These are phyloP conservation scores for Aureobasidium pullulans DNA, from an alignment of 2,329 filamentous ascomycete species.

Conservation along the genomic window DNA sequence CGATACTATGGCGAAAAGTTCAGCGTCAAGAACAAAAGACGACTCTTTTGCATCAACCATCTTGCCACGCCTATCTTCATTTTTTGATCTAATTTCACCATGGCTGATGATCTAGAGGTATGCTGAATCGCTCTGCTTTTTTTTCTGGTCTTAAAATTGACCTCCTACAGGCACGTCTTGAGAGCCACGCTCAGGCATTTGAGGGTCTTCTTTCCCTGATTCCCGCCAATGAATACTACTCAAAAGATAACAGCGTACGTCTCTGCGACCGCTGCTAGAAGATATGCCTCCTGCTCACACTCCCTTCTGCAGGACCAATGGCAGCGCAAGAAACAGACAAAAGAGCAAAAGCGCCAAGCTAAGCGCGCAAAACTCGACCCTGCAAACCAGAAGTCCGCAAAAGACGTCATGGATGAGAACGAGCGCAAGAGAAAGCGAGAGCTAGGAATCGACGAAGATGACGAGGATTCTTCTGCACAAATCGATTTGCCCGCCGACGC, in stretches of 20 bases:
- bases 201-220: slow-evolving; percentile 82
- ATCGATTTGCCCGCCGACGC: slow-evolving; percentile 9
- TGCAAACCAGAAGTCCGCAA: slow-evolving; percentile 81
- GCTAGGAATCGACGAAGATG: slow-evolving; percentile 50
- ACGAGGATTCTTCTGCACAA: slow-evolving; percentile 25
- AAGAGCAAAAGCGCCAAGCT: slow-evolving; percentile 73
- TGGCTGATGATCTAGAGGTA: slow-evolving; percentile 18
- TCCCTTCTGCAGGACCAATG: slow-evolving; percentile 66
- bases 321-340: slow-evolving; percentile 92
- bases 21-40: neutral
- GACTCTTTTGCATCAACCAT: neutral
- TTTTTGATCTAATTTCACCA: neutral
- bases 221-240: slow-evolving; percentile 82
- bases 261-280: slow-evolving; percentile 17
- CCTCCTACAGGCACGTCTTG: slow-evolving; percentile 42
- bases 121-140: slow-evolving; percentile 19
- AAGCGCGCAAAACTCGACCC: slow-evolving; percentile 87
- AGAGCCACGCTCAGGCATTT: slow-evolving; percentile 63
- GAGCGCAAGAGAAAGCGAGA: slow-evolving; percentile 65
- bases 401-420: slow-evolving; percentile 88
- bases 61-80: neutral
- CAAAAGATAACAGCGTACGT: slow-evolving; percentile 70
- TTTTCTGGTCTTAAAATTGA: slow-evolving; percentile 4
- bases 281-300: slow-evolving; percentile 11
- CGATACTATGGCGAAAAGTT: neutral